Base-by-base conservation (phyloP, 2,329 filamentous ascomycete species). In the Fusarium hostae region DNA sequence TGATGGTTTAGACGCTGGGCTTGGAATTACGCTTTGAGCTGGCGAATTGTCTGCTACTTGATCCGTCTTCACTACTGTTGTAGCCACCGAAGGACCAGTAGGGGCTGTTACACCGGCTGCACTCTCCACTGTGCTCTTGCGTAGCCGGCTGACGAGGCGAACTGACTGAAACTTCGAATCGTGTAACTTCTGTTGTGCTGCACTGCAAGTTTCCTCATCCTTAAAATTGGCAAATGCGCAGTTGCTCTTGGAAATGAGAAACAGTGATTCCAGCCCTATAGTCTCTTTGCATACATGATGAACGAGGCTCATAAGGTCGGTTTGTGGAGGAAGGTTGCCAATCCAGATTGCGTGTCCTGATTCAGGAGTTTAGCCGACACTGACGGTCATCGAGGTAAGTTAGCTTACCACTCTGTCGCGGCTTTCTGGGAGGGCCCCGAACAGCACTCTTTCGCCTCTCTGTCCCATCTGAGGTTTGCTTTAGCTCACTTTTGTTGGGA, bases 181-280 rank as follows among this genome's bases (percentile, higher is more conserved):
- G 79, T 98, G 94, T 47, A 98, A 92, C 73, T 93, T 90, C 48
- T 90, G 87, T 84, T 97, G 93, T 0, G 95, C 95, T 12, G 88
- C 86, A 10, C 88, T 83, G 78, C 94, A 98, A 9, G 90, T 89
- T 6, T 85, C 83, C 76, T 97, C 94, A 55, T 94, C 92, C 70
- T 91, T 93, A 80, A 97, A 98, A 78, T 98, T 98, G 72, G 97
- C 94, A 83, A 98, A 98, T 0, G 95, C 95, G 78, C 95, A 98
- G 78, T 98, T 98, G 79, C 95, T 98, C 80, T 98, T 98, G 0
- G 95, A 95, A 43, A 98, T 98, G 39, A 98, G 84, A 74, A 98
- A 98, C 1, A 98, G 84, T 50, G 94, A 97, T 79, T 97, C 93
- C 26, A 98, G 89, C 3, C 94, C 88, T 0, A 86, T 87, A 1